Conservation (phyloP, 2,329 filamentous ascomycete genomes). For the Tolypocladium paradoxum region DNA sequence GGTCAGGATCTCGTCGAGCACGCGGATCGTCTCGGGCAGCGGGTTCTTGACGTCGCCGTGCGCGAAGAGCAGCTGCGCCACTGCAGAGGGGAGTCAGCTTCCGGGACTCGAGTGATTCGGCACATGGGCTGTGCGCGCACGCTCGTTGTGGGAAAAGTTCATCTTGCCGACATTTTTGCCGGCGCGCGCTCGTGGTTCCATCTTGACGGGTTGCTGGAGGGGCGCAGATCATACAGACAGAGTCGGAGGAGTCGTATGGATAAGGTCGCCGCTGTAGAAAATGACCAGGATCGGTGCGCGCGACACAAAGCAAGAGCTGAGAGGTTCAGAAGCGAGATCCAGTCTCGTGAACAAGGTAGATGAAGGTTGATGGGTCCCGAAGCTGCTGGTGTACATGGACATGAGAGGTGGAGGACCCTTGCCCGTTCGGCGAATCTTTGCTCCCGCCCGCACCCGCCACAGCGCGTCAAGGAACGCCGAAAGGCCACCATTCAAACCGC, state of each 20-base stretch:
- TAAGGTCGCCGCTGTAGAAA: neutral
- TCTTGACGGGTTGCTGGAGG: conserved; percentile 25
- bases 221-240: neutral
- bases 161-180: conserved; percentile 75
- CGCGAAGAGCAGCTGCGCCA: conserved; percentile 64
- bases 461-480: conserved; percentile 4
- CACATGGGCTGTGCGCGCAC: conserved; percentile 32
- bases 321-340: neutral
- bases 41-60: conserved; percentile 71
- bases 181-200: conserved; percentile 67
- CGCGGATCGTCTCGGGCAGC: conserved; percentile 71
- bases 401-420: neutral
- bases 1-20: conserved; percentile 90
- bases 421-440: conserved; percentile 26
- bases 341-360: neutral
- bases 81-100: conserved; percentile 26
- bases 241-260: neutral
- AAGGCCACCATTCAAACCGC: conserved; percentile 3
- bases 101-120: neutral
- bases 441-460: conserved; percentile 14
- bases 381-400: neutral
- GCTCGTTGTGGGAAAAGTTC: conserved; percentile 64
- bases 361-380: neutral
- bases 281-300: neutral
- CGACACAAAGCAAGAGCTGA: neutral